phyloP scores from a whole-genome alignment of 495 filamentous ascomycete genomes.

The Aspergillus nanangensis region DNA sequence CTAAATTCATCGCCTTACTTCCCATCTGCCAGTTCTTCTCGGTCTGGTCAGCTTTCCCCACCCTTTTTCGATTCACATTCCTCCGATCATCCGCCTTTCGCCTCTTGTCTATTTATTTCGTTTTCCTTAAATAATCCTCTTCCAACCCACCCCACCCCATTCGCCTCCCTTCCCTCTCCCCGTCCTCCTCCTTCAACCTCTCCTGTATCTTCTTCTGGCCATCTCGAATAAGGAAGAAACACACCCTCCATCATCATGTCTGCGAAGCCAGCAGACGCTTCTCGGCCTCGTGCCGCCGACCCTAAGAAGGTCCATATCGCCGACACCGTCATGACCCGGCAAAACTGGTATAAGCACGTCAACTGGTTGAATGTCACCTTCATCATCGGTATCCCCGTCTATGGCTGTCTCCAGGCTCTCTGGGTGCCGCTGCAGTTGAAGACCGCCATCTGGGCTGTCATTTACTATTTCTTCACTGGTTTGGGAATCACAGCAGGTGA shows the following conservation, averaged over 20 bases:
- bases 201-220: not conserved
- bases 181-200: not conserved
- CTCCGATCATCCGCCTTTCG: not conserved
- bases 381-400: conserved; percentile 79
- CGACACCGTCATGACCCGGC: conserved; percentile 65
- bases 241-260: conserved; percentile 7
- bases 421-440: conserved; percentile 75
- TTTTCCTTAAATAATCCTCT: not conserved
- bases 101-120: not conserved
- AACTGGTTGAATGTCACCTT: conserved; percentile 90
- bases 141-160: conserved; percentile 2
- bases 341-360: conserved; percentile 96
- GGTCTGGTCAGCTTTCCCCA: conserved; percentile 2
- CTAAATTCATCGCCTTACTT: too few species aligned
- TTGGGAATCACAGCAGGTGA: conserved; percentile 83
- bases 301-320: conserved; percentile 55
- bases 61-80: conserved; percentile 7
- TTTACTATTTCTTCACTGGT: conserved; percentile 91
- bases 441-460: conserved; percentile 75
- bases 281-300: conserved; percentile 28
- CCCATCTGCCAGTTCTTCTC: conserved; percentile 7
- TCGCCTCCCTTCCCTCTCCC: not conserved
- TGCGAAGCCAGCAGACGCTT: conserved; percentile 6
- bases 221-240: not conserved
- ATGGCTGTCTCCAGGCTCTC: conserved; percentile 70